Base-by-base conservation (phyloP, 1,139 yeast species). In the Yamadazyma siamensis region DNA sequence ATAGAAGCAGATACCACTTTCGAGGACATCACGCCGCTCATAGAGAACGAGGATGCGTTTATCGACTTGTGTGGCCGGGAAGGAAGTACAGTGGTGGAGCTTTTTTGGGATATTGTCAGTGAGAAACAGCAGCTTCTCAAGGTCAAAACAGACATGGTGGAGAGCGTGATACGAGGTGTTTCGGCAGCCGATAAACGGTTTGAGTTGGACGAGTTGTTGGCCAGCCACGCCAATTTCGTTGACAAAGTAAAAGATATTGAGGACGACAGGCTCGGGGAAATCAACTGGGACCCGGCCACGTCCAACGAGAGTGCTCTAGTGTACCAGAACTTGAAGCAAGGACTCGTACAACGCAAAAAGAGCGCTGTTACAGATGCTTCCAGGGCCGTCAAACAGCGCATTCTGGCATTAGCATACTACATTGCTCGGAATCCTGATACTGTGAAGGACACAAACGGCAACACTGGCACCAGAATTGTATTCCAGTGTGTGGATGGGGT, bases 21-120 rank as follows among this genome's bases (percentile, higher is more conserved):
- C 80, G 59, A 57, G 33, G 79, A 78, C 15, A 50, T 85, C 5
- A 64, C 75, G 22, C 64, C 73, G 0, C 36, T 52, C 3, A 47
- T 88, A 2, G 77, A 76, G 41, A 70, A 73, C 17, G 82, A 82
- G 36, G 68, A 64, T 31, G 61, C 77, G 12, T 87, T 82, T 47
- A 51, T 72, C 11, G 77, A 71, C 14, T 46, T 87, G 25, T 70
- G 88, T 38, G 95, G 95, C 0, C 70, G 89, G 36, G 68, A 76
- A 25, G 96, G 96, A 0, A 87, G 96, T 0, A 69, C 79, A 1
- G 84, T 95, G 0, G 50, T 82, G 21, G 95, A 88, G 38, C 57
- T 86, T 26, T 86, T 84, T 47, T 75, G 87, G 77, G 96, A 89
- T 52, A 51, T 73, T 1, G 70, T 82, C 2, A 89, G 83, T 44